These are phyloP conservation scores for Kalanchoe fedtschenkoi DNA, from an alignment of 164 flowering plant genomes.

Conservation along the genomic window DNA sequence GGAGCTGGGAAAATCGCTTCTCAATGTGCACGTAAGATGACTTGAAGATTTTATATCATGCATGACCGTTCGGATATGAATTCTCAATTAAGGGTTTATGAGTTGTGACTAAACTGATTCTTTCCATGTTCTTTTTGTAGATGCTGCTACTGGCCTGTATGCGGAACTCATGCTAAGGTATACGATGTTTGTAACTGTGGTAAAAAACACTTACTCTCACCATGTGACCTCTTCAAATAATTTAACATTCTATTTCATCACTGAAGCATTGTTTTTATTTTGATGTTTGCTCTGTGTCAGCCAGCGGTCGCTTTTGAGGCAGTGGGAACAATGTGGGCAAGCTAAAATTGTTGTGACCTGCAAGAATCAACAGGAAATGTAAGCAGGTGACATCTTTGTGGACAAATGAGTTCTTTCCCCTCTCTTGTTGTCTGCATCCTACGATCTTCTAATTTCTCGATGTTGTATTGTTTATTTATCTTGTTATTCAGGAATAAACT, in stretches of 20 bases:
- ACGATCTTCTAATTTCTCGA: not conserved
- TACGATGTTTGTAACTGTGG: not conserved
- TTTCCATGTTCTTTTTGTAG: conserved; percentile 30
- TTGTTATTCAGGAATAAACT: conserved; percentile 53
- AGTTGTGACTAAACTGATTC: not conserved
- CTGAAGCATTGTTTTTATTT: not conserved
- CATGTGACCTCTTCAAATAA: not conserved
- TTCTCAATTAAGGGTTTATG: not conserved
- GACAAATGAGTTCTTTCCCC: not conserved
- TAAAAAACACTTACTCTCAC: not conserved
- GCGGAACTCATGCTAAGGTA: conserved; percentile 80
- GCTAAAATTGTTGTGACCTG: conserved; percentile 85
- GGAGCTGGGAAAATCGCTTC: conserved; percentile 89
- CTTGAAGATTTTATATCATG: not conserved
- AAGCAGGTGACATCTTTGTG: conserved; percentile 27
- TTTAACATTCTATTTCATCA: too few species aligned
- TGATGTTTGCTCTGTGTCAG: conserved; percentile 29
- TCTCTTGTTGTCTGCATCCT: not conserved
- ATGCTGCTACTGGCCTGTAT: conserved; percentile 93
- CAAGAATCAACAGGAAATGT: conserved; percentile 96
- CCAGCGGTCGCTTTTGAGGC: conserved; percentile 56
- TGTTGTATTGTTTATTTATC: not conserved
- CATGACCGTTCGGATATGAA: not conserved
- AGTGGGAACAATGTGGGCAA: conserved; percentile 87
- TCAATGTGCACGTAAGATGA: conserved; percentile 91